A percentile compares a stretch with the other conserved stretches of the same genome.
Conservation (phyloP, 805 yeast species). For the Grigorovia jiainica region DNA sequence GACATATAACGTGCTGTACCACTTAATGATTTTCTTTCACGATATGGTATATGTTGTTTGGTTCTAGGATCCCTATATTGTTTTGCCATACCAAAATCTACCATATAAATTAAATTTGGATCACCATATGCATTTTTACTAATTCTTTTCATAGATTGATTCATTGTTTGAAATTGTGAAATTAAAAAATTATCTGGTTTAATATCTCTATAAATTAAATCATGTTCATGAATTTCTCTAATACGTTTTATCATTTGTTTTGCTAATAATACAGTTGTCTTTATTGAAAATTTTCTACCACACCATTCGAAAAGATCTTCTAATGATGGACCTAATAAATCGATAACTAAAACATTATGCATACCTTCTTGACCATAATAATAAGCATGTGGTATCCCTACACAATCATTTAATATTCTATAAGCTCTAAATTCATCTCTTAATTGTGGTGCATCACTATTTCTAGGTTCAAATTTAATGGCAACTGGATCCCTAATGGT, state of each 20-base stretch:
- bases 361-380: slow-evolving; percentile 82
- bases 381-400: slow-evolving; percentile 75
- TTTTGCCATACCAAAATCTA: slow-evolving; percentile 84
- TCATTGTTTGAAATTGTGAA: slow-evolving; percentile 24
- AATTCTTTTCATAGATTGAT: slow-evolving; percentile 11
- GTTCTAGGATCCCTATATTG: slow-evolving; percentile 75
- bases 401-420: slow-evolving; percentile 56
- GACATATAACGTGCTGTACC: slow-evolving; percentile 88
- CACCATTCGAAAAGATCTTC: slow-evolving; percentile 87
- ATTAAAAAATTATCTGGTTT: slow-evolving; percentile 77
- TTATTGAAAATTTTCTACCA: slow-evolving; percentile 60
- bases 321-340: slow-evolving; percentile 67
- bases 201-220: slow-evolving; percentile 69
- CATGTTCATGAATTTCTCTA: slow-evolving; percentile 66
- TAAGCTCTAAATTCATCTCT: slow-evolving; percentile 76
- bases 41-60: slow-evolving; percentile 71
- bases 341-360: slow-evolving; percentile 68
- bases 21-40: slow-evolving; percentile 69
- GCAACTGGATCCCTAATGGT: slow-evolving; percentile 41
- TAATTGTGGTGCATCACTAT: slow-evolving; percentile 75
- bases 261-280: slow-evolving; percentile 67
- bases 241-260: slow-evolving; percentile 69
- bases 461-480: slow-evolving; percentile 71
- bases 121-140: slow-evolving; percentile 53
- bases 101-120: slow-evolving; percentile 60